phyloP scores from a whole-genome alignment of 345 rosid genomes.

The Hypericum androsaemum region DNA sequence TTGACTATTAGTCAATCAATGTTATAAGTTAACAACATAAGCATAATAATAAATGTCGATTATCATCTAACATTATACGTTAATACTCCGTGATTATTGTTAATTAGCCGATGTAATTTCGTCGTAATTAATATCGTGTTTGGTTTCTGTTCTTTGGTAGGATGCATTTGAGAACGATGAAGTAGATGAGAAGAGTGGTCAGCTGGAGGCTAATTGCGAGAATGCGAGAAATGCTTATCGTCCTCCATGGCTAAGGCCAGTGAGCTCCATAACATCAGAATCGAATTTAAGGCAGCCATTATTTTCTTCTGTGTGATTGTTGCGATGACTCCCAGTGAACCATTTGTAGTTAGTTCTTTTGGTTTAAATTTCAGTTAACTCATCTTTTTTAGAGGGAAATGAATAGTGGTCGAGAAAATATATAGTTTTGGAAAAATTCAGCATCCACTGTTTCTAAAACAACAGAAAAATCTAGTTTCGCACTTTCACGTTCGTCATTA shows the following conservation, averaged over 20 bases:
- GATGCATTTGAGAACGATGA: conserved; percentile 68
- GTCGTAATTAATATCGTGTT: conserved; percentile 1
- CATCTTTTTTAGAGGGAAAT: too few relatives aligned
- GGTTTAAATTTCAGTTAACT: too few relatives aligned
- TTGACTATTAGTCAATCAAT: too few relatives aligned
- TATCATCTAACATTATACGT: too few relatives aligned
- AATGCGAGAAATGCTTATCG: conserved; percentile 47
- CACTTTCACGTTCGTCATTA: too few relatives aligned
- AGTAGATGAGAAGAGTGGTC: conserved; percentile 38
- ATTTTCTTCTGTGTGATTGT: conserved; percentile 18
- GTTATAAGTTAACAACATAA: too few relatives aligned
- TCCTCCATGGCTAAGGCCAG: conserved; percentile 40
- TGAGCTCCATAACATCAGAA: conserved; percentile 20
- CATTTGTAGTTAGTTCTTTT: too few relatives aligned
- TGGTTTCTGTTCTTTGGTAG: conserved; percentile 22
- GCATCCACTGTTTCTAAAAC: too few relatives aligned
- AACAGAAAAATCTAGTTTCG: too few relatives aligned
- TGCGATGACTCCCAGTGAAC: not conserved
- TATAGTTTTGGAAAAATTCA: too few relatives aligned
- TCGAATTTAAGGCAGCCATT: conserved; percentile 41
- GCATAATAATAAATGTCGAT: too few relatives aligned
- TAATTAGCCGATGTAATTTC: not conserved
- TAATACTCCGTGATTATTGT: not conserved
- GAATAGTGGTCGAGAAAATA: too few relatives aligned
- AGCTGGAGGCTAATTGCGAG: conserved; percentile 33